Conservation (phyloP, 164 flowering plant genomes). For the Vitis rotundifolia region DNA sequence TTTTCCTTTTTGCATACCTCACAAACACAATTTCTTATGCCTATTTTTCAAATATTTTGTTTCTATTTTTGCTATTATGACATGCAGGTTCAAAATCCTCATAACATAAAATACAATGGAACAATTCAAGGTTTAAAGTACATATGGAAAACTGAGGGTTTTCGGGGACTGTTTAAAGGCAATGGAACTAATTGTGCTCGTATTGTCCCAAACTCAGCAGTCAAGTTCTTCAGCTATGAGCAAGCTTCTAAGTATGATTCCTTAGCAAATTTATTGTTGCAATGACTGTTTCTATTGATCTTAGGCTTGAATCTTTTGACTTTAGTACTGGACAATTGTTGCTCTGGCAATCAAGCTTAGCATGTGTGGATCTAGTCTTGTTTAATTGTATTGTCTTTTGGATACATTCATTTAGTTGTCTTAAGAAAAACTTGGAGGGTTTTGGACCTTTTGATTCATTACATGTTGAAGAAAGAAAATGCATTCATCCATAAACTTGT, state of each 20-base stretch:
- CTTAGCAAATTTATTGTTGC: background rate
- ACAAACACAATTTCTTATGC: background rate
- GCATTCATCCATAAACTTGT: too few species aligned
- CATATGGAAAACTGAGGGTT: conserved; percentile 90
- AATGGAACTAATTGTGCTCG: conserved; percentile 98
- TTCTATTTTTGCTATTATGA: background rate
- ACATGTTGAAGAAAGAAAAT: too few species aligned
- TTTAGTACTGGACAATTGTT: too few species aligned
- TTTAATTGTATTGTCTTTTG: too few species aligned
- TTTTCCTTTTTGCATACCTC: background rate
- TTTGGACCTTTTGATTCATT: too few species aligned
- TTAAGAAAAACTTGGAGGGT: too few species aligned
- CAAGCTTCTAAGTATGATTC: conserved; percentile 78
- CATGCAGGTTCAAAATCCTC: conserved; percentile 90
- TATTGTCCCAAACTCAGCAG: conserved; percentile 94
- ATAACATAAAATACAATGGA: conserved; percentile 85
- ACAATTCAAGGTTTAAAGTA: conserved; percentile 93
- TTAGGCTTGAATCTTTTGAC: background rate
- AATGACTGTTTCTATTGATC: background rate
- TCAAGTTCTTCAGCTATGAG: conserved; percentile 96
- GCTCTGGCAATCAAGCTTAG: too few species aligned
- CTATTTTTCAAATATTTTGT: background rate
- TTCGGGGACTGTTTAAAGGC: conserved; percentile 93
- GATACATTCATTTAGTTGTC: too few species aligned
- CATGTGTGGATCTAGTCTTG: too few species aligned